These are phyloP conservation scores for Lentinula guzmanii DNA, from an alignment of 768 basidiomycete species.

Conservation along the genomic window DNA sequence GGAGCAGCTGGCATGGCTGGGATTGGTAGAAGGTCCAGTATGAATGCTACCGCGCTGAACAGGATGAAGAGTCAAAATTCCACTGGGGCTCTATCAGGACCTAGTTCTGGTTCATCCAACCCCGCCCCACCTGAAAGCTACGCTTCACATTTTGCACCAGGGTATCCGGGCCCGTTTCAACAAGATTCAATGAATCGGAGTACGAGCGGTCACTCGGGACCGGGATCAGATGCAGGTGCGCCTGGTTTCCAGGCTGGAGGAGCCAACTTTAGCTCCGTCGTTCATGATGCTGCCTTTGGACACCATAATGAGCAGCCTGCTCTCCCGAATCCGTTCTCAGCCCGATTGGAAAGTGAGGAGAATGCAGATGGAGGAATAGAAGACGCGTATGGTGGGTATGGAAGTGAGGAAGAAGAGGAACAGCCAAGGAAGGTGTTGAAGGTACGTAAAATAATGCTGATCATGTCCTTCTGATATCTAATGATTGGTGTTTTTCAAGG, in stretches of 20 bases:
- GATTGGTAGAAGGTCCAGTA: slow-evolving; percentile 4
- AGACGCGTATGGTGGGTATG: slow-evolving; percentile 5
- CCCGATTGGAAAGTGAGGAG: not conserved
- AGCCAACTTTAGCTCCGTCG: not conserved
- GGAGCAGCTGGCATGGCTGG: slow-evolving; percentile 7
- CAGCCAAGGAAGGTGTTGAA: not conserved
- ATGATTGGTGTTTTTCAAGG: not conserved
- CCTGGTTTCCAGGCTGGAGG: not conserved
- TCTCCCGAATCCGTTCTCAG: not conserved
- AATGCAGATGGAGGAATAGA: not conserved
- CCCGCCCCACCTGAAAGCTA: not conserved
- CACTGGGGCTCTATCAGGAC: not conserved
- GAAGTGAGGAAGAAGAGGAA: slow-evolving; percentile 5
- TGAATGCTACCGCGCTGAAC: not conserved
- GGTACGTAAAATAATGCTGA: not conserved
- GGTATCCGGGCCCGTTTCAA: not conserved
- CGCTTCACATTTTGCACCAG: not conserved
- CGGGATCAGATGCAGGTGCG: not conserved
- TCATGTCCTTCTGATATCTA: not conserved
- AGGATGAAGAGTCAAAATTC: slow-evolving; percentile 4
- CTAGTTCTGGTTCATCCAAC: not conserved
- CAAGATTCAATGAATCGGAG: not conserved
- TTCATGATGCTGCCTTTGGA: slow-evolving; percentile 2
- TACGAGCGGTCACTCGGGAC: not conserved
- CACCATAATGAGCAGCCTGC: not conserved